Percentiles rank a stretch among this genome's conserved stretches.
Conservation (phyloP, 306 rosid genomes). For the Betula pendula region DNA sequence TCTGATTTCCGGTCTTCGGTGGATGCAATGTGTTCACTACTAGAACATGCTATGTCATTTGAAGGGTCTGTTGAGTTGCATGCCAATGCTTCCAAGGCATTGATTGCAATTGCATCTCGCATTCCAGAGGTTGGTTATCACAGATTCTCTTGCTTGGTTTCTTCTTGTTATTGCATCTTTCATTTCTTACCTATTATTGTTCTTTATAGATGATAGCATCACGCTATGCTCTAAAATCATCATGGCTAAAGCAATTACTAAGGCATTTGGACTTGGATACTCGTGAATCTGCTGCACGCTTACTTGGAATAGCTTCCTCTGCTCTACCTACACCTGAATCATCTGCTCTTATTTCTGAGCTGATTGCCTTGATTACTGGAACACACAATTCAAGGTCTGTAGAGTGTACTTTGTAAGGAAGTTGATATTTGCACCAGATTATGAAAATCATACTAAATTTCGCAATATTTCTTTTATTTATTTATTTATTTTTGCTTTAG, state of each 20-base stretch:
- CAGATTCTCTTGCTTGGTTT: constrained; percentile 29
- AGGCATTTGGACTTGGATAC: constrained; percentile 86
- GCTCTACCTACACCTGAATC: constrained; percentile 55
- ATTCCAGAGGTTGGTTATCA: constrained; percentile 66
- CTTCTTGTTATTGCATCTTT: background rate
- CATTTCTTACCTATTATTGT: constrained; percentile 29
- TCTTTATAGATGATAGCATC: constrained; percentile 71
- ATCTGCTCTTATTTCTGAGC: constrained; percentile 54
- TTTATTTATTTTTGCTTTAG: constrained; percentile 48
- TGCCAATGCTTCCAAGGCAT: constrained; percentile 75
- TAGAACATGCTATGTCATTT: constrained; percentile 88
- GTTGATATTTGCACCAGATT: background rate
- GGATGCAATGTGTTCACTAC: constrained; percentile 60
- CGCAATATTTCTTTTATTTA: constrained; percentile 23
- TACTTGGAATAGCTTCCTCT: constrained; percentile 92
- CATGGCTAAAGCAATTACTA: constrained; percentile 79
- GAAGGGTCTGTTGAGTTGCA: constrained; percentile 93
- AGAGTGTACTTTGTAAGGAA: constrained; percentile 13
- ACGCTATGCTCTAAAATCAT: constrained; percentile 59
- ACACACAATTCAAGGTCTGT: constrained; percentile 68
- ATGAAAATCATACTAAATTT: background rate
- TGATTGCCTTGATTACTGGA: constrained; percentile 59
- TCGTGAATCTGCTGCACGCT: constrained; percentile 87
- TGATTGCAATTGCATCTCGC: constrained; percentile 74
- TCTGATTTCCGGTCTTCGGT: constrained; percentile 55